Conservation (phyloP, 176 grass and related monocot genomes). For the Triticum turgidum region DNA sequence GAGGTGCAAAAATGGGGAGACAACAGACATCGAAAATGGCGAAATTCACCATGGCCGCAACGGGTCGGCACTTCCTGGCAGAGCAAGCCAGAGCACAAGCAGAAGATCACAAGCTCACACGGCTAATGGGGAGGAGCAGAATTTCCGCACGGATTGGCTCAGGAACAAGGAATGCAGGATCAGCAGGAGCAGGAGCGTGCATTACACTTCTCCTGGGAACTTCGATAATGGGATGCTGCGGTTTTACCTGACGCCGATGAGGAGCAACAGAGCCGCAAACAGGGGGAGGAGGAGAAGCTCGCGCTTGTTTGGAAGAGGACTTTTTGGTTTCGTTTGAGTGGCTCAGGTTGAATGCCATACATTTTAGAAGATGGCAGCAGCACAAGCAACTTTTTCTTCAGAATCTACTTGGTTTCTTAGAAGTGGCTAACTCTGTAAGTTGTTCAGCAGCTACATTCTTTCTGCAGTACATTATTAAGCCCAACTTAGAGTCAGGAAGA, state of each 20-base stretch:
- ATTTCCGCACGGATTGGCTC: constrained; percentile 44
- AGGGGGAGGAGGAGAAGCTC: constrained; percentile 74
- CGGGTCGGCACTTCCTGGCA: not conserved
- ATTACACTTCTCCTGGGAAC: constrained; percentile 89
- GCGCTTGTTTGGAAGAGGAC: constrained; percentile 52
- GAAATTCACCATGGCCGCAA: constrained; percentile 32
- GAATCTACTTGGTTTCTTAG: constrained; percentile 40
- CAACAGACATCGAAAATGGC: constrained; percentile 25
- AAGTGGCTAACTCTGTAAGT: constrained; percentile 33
- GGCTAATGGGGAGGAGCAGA: constrained; percentile 33
- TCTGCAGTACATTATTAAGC: constrained; percentile 21
- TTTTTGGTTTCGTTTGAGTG: constrained; percentile 78
- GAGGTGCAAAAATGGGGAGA: constrained; percentile 44
- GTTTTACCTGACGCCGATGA: constrained; percentile 96
- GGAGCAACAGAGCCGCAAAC: constrained; percentile 52
- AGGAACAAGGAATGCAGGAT: constrained; percentile 66
- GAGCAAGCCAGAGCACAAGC: constrained; percentile 23
- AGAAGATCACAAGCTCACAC: constrained; percentile 33
- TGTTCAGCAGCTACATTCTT: not conserved
- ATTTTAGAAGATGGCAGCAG: constrained; percentile 59
- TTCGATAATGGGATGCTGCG: constrained; percentile 83
- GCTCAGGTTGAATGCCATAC: constrained; percentile 34
- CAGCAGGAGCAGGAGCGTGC: constrained; percentile 85
- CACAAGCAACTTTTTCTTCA: constrained; percentile 39
- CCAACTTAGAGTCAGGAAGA: constrained; percentile 27